These are phyloP conservation scores for Epithele typhae DNA, from an alignment of 768 basidiomycete genomes.

Conservation along the genomic window DNA sequence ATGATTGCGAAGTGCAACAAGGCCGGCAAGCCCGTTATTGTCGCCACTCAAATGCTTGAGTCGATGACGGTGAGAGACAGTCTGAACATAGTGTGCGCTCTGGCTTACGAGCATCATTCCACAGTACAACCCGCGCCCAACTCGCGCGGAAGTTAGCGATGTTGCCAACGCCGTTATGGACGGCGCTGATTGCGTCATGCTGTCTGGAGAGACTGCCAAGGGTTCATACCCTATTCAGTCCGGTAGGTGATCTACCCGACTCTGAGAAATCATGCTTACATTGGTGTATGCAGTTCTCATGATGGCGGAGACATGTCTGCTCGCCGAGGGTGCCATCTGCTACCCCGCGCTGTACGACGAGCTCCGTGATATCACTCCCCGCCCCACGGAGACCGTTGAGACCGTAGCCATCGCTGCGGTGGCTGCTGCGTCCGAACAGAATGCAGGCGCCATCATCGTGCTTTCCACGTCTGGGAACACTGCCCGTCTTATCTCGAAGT, in stretches of 20 bases:
- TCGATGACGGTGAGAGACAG: slow-evolving; percentile 79
- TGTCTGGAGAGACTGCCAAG: slow-evolving; percentile 99
- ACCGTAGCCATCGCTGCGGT: slow-evolving; percentile 96
- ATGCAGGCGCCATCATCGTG: slow-evolving; percentile 92
- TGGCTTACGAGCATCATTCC: too few relatives aligned
- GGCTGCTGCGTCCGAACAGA: slow-evolving; percentile 91
- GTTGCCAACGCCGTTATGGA: slow-evolving; percentile 99
- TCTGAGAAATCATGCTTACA: neutral
- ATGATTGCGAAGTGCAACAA: slow-evolving; percentile 99
- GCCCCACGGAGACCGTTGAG: slow-evolving; percentile 92
- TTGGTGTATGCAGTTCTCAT: slow-evolving; percentile 69
- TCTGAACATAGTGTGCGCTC: too few relatives aligned
- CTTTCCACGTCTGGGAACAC: slow-evolving; percentile 97
- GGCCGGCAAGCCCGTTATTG: slow-evolving; percentile 95
- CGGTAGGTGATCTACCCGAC: slow-evolving; percentile 43
- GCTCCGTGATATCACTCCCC: slow-evolving; percentile 68
- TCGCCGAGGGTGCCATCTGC: slow-evolving; percentile 94
- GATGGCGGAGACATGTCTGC: slow-evolving; percentile 99
- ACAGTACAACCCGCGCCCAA: slow-evolving; percentile 96
- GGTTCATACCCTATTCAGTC: slow-evolving; percentile 95
- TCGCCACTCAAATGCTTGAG: slow-evolving; percentile 99
- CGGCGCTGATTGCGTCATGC: slow-evolving; percentile 99
- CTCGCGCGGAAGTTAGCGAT: slow-evolving; percentile 98
- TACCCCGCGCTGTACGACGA: slow-evolving; percentile 94
- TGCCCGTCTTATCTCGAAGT: slow-evolving; percentile 94